These are phyloP conservation scores for Omphalotus olearius DNA, from an alignment of 1,284 basidiomycete genomes.

Conservation along the genomic window DNA sequence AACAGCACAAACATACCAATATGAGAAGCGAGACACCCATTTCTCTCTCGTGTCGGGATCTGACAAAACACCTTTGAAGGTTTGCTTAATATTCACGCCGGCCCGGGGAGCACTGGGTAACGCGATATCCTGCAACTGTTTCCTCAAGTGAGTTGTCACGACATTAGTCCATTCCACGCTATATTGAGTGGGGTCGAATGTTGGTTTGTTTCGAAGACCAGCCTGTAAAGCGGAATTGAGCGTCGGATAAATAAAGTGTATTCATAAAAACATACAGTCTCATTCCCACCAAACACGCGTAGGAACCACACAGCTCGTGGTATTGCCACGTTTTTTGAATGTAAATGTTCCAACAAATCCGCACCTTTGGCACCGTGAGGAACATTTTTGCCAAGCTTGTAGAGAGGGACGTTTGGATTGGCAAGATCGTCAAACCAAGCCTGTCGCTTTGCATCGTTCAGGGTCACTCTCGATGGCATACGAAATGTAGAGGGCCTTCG, in stretches of 20 bases:
- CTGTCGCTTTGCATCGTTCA: constrained; percentile 85
- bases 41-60: constrained; percentile 65
- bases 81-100: constrained; percentile 74
- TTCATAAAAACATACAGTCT: constrained; percentile 54
- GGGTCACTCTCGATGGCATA: constrained; percentile 83
- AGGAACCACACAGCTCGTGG: constrained; percentile 94
- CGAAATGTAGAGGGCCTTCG: constrained; percentile 73
- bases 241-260: constrained; percentile 18
- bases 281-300: constrained; percentile 91
- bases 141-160: constrained; percentile 85
- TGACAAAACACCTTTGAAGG: constrained; percentile 72
- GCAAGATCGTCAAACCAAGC: constrained; percentile 92
- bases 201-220: constrained; percentile 67
- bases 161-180: constrained; percentile 88
- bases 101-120: constrained; percentile 75
- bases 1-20: constrained; percentile 49
- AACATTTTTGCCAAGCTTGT: constrained; percentile 85
- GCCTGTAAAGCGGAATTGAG: constrained; percentile 36
- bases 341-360: constrained; percentile 86
- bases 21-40: constrained; percentile 82
- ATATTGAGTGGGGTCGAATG: constrained; percentile 78
- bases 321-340: constrained; percentile 78
- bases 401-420: constrained; percentile 82
- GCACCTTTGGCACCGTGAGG: constrained; percentile 93
- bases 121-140: constrained; percentile 82